These are phyloP conservation scores for Fusarium austroafricanum DNA, from an alignment of 2,329 filamentous ascomycete species.

Conservation along the genomic window DNA sequence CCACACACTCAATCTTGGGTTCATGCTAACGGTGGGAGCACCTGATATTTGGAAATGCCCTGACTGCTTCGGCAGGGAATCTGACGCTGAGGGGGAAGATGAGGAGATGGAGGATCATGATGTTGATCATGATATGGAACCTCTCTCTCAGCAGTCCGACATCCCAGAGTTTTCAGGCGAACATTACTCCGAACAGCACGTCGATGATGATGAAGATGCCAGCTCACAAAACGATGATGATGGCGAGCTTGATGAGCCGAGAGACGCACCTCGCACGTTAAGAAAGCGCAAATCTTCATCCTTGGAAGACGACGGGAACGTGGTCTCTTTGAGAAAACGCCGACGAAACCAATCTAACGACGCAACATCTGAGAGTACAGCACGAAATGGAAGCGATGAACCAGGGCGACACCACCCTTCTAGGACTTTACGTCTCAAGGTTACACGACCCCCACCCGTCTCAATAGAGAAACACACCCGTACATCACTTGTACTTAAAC, in stretches of 20 bases:
- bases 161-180: conserved; percentile 29
- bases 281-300: conserved; percentile 88
- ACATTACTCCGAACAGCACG: conserved; percentile 5
- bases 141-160: conserved; percentile 46
- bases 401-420: conserved; percentile 53
- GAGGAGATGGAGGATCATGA: conserved; percentile 44
- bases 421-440: conserved; percentile 70
- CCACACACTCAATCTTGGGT: background rate
- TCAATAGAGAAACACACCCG: conserved; percentile 55
- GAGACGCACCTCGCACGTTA: conserved; percentile 77
- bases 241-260: conserved; percentile 11
- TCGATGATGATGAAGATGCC: conserved; percentile 18
- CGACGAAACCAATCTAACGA: conserved; percentile 62
- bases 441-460: conserved; percentile 54
- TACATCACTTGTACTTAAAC: conserved; percentile 51
- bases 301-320: conserved; percentile 68
- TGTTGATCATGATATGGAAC: conserved; percentile 38
- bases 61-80: conserved; percentile 56
- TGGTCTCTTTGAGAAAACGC: conserved; percentile 65
- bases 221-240: conserved; percentile 29
- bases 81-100: conserved; percentile 49
- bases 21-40: conserved; percentile 48
- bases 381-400: conserved; percentile 48
- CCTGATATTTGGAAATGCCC: conserved; percentile 63
- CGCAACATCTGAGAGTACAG: conserved; percentile 52